Conservation (phyloP, 495 filamentous ascomycete genomes). For the Penicillium ochrochloron region DNA sequence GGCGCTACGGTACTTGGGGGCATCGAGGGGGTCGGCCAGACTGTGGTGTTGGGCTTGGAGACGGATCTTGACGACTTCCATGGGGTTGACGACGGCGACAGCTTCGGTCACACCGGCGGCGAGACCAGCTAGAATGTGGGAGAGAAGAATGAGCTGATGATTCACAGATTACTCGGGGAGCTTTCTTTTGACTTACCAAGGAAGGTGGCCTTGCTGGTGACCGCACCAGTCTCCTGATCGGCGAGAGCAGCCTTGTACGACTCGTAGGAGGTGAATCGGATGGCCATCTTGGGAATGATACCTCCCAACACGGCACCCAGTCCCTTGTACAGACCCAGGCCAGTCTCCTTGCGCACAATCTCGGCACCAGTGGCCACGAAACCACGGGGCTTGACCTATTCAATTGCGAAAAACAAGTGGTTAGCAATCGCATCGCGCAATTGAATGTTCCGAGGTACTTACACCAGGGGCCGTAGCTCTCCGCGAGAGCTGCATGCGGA, state of each 20-base stretch:
- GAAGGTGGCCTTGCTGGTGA: slow-evolving; percentile 81
- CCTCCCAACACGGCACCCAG: slow-evolving; percentile 94
- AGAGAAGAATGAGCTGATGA: slow-evolving; percentile 3
- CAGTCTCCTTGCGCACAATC: slow-evolving; percentile 87
- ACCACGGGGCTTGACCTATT: slow-evolving; percentile 74
- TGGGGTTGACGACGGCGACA: slow-evolving; percentile 92
- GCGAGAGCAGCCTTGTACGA: slow-evolving; percentile 86
- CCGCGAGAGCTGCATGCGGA: slow-evolving; percentile 97
- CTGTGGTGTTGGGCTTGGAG: slow-evolving; percentile 96
- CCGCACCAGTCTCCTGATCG: slow-evolving; percentile 66
- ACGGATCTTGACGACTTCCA: slow-evolving; percentile 99
- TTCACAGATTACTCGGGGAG: background rate
- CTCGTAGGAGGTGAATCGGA: slow-evolving; percentile 97
- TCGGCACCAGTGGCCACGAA: slow-evolving; percentile 87
- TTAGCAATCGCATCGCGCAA: slow-evolving; percentile 27
- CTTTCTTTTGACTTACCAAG: slow-evolving; percentile 57
- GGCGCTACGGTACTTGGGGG: slow-evolving; percentile 96
- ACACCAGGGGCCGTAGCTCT: slow-evolving; percentile 82
- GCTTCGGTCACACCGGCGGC: slow-evolving; percentile 94
- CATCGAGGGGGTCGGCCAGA: slow-evolving; percentile 88
- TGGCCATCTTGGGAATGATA: slow-evolving; percentile 99
- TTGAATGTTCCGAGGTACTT: slow-evolving; percentile 28
- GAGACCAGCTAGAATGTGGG: slow-evolving; percentile 69
- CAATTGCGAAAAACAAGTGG: background rate
- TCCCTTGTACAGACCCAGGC: slow-evolving; percentile 93